Base-by-base conservation (phyloP, 2,329 filamentous ascomycete species). In the Celoporthe dispersa region DNA sequence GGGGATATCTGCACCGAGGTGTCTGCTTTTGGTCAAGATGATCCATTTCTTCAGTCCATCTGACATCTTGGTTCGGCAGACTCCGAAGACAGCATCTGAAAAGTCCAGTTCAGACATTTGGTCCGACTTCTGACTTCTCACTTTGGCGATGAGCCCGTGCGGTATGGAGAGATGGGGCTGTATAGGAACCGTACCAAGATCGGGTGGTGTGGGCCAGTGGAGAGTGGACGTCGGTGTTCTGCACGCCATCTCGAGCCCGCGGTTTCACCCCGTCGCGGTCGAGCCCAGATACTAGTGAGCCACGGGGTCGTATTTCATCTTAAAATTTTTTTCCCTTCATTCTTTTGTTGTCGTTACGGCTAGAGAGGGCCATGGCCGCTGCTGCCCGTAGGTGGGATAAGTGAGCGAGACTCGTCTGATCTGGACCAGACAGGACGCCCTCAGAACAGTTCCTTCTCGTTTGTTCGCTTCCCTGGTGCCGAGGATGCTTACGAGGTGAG, bases 61-160 rank as follows among this genome's bases (percentile, higher is more conserved):
- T 19, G 31, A n/a, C 16, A 60, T 37, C 22, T 60, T 25, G 57
- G 57, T 60, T 60, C 57, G 57, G 57, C 33, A 35, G 57, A 60
- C 57, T 37, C 57, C 57, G 57, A 31, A n/a, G 37, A 60, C 9
- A 60, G 28, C 19, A 25, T 22, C 31, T 37, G 6, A 37, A 37
- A 14, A 60, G 57, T 33, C 22, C 33, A 33, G 57, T n/a, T 8
- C 19, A 37, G 57, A 37, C 12, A 33, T 22, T 25, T 14, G 33
- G 31, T 37, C 33, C 53, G 53, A 31, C 28, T 57, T 31, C 12
- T 8, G 28, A 19, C 5, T 16, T 16, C 53, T 57, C 53, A 12
- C 53, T 57, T 19, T 31, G 53, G 28, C 25, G 53, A 31, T 16
- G 28, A 57, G 53, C 53, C 53, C 53, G 25, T 31, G 25, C 28